Evolutionary conservation across 306 rosid genomes (phyloP).

Genomic region (Vigna nakashimae): DNA sequence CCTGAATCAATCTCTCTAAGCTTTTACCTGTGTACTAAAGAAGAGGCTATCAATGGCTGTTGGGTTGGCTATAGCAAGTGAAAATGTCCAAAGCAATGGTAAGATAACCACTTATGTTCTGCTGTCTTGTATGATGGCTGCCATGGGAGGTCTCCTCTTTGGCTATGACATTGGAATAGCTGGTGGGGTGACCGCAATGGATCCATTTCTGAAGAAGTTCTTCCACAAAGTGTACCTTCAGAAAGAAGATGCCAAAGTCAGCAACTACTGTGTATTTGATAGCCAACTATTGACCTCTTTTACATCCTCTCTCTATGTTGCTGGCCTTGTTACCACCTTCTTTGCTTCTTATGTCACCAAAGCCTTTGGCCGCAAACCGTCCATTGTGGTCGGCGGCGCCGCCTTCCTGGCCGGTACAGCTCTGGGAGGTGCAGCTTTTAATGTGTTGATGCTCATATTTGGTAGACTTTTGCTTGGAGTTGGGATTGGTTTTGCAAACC

Average conservation of each 20-base stretch:
- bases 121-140: slow-evolving; percentile 56
- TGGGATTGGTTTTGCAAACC: slow-evolving; percentile 84
- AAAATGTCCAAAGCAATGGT: slow-evolving; percentile 36
- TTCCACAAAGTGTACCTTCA: slow-evolving; percentile 60
- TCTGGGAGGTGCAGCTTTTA: slow-evolving; percentile 67
- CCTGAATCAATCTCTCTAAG: slow-evolving; percentile 7
- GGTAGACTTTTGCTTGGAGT: slow-evolving; percentile 80
- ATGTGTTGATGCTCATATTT: slow-evolving; percentile 70
- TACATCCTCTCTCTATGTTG: slow-evolving; percentile 79
- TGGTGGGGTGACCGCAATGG: slow-evolving; percentile 81
- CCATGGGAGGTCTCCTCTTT: slow-evolving; percentile 53
- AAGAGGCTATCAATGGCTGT: slow-evolving; percentile 43
- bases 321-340: slow-evolving; percentile 74
- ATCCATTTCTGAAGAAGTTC: slow-evolving; percentile 69
- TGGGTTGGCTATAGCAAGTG: slow-evolving; percentile 41
- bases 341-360: slow-evolving; percentile 66
- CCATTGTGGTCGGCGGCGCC: slow-evolving; percentile 66
- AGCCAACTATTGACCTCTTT: slow-evolving; percentile 71
- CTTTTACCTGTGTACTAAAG: slow-evolving; percentile 6
- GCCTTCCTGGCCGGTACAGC: slow-evolving; percentile 76
- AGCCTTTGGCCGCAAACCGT: slow-evolving; percentile 70
- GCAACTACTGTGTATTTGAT: slow-evolving; percentile 78
- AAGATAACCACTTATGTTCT: slow-evolving; percentile 45
- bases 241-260: slow-evolving; percentile 54
- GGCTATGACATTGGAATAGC: slow-evolving; percentile 59